These are phyloP conservation scores for Phytopythium ostracodes DNA, from an alignment of 352 stramenopile species.

Conservation along the genomic window DNA sequence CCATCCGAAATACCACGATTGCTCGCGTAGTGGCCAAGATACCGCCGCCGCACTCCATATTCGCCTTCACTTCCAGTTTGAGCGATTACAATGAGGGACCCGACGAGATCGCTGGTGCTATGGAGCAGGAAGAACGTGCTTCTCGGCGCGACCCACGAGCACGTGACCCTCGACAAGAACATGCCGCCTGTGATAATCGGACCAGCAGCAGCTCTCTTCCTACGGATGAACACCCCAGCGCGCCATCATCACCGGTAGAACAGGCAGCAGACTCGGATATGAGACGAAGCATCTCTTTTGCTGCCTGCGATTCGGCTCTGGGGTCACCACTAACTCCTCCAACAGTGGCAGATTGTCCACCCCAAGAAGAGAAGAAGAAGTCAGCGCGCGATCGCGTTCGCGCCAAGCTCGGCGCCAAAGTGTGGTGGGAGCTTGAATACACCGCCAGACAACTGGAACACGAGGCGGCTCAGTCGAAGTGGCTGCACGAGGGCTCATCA, in stretches of 20 bases:
- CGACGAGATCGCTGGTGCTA: too few species aligned
- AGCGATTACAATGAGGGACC: not conserved
- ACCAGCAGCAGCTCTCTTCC: not conserved
- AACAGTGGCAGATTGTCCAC: not conserved
- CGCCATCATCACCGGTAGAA: not conserved
- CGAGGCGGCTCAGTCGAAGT: constrained; percentile 11
- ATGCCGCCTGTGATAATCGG: not conserved
- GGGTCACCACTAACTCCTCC: not conserved
- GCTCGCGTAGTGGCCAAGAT: not conserved
- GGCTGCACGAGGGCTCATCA: not conserved
- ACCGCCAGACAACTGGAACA: constrained; percentile 27
- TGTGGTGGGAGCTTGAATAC: constrained; percentile 74
- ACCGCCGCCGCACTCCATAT: not conserved
- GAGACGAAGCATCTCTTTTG: not conserved
- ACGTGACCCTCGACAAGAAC: not conserved
- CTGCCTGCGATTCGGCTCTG: too few species aligned
- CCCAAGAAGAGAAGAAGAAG: constrained; percentile 1
- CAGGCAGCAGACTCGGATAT: not conserved
- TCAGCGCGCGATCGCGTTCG: constrained; percentile 1
- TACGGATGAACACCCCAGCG: not conserved
- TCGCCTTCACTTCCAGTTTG: not conserved
- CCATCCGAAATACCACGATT: too few species aligned
- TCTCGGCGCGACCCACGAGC: not conserved
- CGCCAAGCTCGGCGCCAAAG: constrained; percentile 45
- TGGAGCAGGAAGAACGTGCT: not conserved